Evolutionary conservation across 2,329 filamentous ascomycete genomes (phyloP), one percentile per base, ranked within the genome.

Genomic region (Dactylellina cionopaga): DNA sequence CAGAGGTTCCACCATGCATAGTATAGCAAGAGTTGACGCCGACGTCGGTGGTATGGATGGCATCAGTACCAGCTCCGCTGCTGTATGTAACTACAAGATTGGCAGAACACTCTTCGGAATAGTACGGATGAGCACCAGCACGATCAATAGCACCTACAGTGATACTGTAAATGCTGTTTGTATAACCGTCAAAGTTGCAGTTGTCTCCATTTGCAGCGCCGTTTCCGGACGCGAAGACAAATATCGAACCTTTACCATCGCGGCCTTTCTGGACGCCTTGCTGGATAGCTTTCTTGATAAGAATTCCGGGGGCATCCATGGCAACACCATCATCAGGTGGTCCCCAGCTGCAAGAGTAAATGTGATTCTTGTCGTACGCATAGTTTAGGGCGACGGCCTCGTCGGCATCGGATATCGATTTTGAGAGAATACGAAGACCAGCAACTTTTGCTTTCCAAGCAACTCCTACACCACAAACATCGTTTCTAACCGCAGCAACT

Each of bases 111-210:
- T 92, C 90, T 81, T 99, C 95, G 0, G 94, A 97, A 81, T 99
- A 99, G 80, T 94, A 95, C 0, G 95, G 93, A 79, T 98, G 94
- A n/a, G 86, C 81, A 37, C 94, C 93, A 76, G 90, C 88, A 69
- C 92, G 86, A 79, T 97, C 93, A 74, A 99, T 90, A 31, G 94
- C 94, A 35, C 95, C 95, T 15, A 99, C 92, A 0, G 93, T 96
- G 77, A 99, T 95, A 80, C 92, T 97, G 84, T 98, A 99, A 77
- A 99, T 99, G 79, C 93, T 97, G 83, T 99, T 99, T 70, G 95
- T 99, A 81, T 99, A 99, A 37, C 95, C 95, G 79, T 99, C 95
- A 80, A 99, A 99, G 80, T 99, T 99, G 85, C 95, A 99, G 81
- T 99, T 98, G 80, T 99, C 95, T 47, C 91, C 93, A 75, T 84